Conservation (phyloP, 2,329 filamentous ascomycete species). For the Aspergillus floridensis region DNA sequence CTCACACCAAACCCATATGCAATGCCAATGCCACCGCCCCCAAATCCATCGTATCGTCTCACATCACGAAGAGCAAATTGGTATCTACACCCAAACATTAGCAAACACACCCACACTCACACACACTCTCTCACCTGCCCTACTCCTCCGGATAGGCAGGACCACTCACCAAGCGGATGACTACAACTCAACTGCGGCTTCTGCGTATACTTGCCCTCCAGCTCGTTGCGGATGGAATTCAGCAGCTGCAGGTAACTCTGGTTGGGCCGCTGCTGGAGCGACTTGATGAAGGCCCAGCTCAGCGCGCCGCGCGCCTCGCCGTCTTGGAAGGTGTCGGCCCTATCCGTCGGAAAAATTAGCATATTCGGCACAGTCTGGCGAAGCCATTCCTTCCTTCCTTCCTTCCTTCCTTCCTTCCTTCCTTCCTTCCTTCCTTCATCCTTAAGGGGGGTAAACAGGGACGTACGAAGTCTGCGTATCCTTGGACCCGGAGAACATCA, state of each 20-base stretch:
- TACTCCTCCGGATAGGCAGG: neutral
- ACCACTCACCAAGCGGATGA: slow-evolving; percentile 80
- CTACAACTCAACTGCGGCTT: slow-evolving; percentile 96
- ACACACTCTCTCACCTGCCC: no score
- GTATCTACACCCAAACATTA: slow-evolving; percentile 50
- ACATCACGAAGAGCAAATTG: slow-evolving; percentile 67
- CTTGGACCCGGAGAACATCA: slow-evolving; percentile 97
- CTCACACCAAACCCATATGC: neutral
- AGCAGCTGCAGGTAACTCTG: slow-evolving; percentile 94
- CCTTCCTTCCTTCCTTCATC: no score
- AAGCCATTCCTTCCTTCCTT: no score
- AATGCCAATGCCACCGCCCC: neutral
- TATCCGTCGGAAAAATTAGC: no score
- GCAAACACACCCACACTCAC: neutral
- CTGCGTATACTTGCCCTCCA: slow-evolving; percentile 84
- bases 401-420: no score
- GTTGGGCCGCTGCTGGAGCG: slow-evolving; percentile 83
- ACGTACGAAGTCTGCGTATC: slow-evolving; percentile 73
- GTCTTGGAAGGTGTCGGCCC: slow-evolving; percentile 80
- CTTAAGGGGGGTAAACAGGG: neutral
- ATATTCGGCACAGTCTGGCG: no score
- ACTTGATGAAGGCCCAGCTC: slow-evolving; percentile 92
- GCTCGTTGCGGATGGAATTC: slow-evolving; percentile 87
- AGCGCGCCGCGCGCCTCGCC: slow-evolving; percentile 92
- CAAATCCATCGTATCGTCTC: slow-evolving; percentile 18